Evolutionary conservation across 2,329 filamentous ascomycete species (phyloP).

Genomic region (Uncinocarpus reesii): DNA sequence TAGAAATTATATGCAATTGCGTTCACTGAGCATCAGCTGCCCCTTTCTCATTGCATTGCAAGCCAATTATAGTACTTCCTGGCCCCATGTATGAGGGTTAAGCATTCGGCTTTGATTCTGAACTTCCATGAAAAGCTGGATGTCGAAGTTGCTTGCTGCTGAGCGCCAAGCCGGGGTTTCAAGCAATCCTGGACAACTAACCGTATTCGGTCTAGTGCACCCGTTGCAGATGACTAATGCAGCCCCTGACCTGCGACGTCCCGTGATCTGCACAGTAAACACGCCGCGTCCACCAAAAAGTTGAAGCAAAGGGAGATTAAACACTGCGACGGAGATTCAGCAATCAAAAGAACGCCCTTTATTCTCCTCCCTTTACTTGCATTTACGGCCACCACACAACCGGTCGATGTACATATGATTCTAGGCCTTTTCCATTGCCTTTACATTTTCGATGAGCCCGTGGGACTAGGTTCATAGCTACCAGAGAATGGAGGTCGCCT

Average conservation of each 20-base stretch:
- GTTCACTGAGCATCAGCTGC: no score
- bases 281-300: slow-evolving; percentile 18
- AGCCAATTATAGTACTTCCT: no score
- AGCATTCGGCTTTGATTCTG: no score
- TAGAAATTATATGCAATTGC: no score
- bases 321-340: no score
- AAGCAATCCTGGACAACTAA: neutral
- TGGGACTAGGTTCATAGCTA: slow-evolving; percentile 20
- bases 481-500: slow-evolving; percentile 20
- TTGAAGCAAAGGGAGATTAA: slow-evolving; percentile 8
- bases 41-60: no score
- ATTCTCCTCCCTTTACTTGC: neutral
- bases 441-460: slow-evolving; percentile 27
- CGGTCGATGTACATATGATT: slow-evolving; percentile 16
- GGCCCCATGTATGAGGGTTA: no score
- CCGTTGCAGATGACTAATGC: slow-evolving; percentile 10
- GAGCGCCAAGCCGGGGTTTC: no score
- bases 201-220: neutral
- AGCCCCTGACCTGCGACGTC: slow-evolving; percentile 7
- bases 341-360: slow-evolving; percentile 1
- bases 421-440: slow-evolving; percentile 8
- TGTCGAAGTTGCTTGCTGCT: no score
- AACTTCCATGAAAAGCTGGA: no score
- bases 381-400: slow-evolving; percentile 14
- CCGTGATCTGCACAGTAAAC: slow-evolving; percentile 17